Evolutionary conservation across 805 yeast genomes (phyloP), one percentile per base, ranked within the genome.

Genomic region (Spathaspora passalidarum): DNA sequence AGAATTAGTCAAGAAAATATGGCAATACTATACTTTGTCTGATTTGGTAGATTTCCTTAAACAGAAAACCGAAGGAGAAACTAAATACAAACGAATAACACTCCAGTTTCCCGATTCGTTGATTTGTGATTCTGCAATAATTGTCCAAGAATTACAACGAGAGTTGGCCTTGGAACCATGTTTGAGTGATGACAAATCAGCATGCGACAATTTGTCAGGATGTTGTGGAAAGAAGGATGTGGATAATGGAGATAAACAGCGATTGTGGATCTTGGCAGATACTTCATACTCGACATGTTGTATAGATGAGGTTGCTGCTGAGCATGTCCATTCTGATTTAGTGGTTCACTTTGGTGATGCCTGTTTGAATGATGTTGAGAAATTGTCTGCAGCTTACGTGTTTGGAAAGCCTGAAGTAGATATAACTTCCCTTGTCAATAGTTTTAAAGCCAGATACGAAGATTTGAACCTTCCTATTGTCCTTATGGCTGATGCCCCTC

Each of bases 201-300:
- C 11, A 9, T 39, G 42, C 16, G 13, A 35, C 38, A 36, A 36
- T 38, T 10, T 40, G 46, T 16, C 39, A 48, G 18, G 46, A 47
- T 4, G 47, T 47, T 14, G 54, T 50, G 5, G 39, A 48, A 20
- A 25, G 17, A 23, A 16, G n/a, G 17, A 25, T 2, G 13, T n/a
- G 7, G 20, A 11, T 5, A 11, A 7, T 17, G 43, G 32, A 9
- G 40, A 38, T 10, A 32, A 14, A 17, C 50, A 35, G 41, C 47
- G 38, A 2, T 32, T 43, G 11, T 92, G 92, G 87, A 79, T 92
- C 14, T 68, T 94, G 32, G 99, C 98, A 0, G 99, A 94, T 59
- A 92, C 99, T 0, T 89, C 97, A 0, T 94, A 94, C 58, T 88
- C 96, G 22, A 75, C 96, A 1, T 94, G 99, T 64, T 94, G 99